phyloP scores from a whole-genome alignment of 164 flowering plant species.

The Malania oleifera region DNA sequence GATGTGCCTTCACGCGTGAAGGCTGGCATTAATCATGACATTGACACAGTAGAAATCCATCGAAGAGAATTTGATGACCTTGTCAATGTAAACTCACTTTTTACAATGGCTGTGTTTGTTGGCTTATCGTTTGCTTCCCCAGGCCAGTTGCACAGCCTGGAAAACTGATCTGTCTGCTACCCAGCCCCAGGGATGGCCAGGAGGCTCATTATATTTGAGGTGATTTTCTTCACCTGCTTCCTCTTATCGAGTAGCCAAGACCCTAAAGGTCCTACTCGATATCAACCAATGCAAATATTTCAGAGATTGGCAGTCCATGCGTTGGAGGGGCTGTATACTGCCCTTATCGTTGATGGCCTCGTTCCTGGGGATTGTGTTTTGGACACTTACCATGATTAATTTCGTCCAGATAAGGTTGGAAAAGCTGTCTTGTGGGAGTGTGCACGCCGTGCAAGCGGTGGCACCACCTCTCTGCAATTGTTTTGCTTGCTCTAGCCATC shows the following conservation, averaged over 20 bases:
- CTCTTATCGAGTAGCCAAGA: constrained; percentile 18
- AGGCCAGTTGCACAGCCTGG: constrained; percentile 11
- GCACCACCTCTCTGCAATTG: background rate
- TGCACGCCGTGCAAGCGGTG: background rate
- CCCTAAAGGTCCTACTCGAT: constrained; percentile 14
- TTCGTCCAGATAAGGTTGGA: constrained; percentile 12
- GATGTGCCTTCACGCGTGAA: no score
- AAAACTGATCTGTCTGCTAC: constrained; percentile 4
- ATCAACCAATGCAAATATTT: background rate
- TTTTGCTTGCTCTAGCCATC: background rate
- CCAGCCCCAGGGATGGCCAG: background rate
- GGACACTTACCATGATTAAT: constrained; percentile 7
- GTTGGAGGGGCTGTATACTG: background rate
- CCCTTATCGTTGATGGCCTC: background rate
- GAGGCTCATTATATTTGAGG: constrained; percentile 17
- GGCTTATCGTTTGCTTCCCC: constrained; percentile 7
- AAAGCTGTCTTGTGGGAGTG: constrained; percentile 14
- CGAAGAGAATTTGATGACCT: constrained; percentile 4
- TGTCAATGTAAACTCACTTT: constrained; percentile 4
- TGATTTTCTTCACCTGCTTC: constrained; percentile 13
- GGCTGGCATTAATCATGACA: no score
- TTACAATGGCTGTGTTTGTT: constrained; percentile 3
- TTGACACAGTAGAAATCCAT: no score
- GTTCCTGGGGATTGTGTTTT: background rate
- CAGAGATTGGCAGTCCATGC: no score